Percentiles rank a stretch among this genome's conserved stretches.
Evolutionary conservation across 129 eudicot genomes (phyloP).

Genomic region (Sambucus nigra): DNA sequence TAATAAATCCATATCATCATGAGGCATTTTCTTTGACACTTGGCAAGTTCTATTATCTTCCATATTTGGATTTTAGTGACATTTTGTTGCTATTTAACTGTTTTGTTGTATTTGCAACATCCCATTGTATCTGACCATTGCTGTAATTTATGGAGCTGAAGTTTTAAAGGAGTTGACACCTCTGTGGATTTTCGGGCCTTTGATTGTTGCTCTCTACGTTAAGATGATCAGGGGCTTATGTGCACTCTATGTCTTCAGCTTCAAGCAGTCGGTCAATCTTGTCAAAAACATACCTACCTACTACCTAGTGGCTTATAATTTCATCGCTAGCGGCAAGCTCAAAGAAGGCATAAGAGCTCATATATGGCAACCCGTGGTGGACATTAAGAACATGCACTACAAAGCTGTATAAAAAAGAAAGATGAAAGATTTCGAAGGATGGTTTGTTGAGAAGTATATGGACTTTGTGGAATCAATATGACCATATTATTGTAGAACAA

Average conservation of each 20-base stretch:
- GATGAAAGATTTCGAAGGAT: slow-evolving; percentile 17
- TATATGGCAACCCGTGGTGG: slow-evolving; percentile 42
- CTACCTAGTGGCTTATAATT: slow-evolving; percentile 17
- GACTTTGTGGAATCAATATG: slow-evolving; percentile 71
- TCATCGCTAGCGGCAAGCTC: slow-evolving; percentile 44
- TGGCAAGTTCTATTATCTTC: no score
- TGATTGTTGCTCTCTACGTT: slow-evolving; percentile 47
- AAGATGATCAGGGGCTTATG: slow-evolving; percentile 44
- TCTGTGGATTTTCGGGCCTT: slow-evolving; percentile 69
- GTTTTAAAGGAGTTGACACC: slow-evolving; percentile 80
- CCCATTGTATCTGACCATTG: slow-evolving; percentile 60
- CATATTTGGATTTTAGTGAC: no score
- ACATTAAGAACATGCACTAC: slow-evolving; percentile 38
- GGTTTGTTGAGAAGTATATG: slow-evolving; percentile 48
- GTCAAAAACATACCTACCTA: slow-evolving; percentile 42
- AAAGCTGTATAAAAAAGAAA: slow-evolving; percentile 24
- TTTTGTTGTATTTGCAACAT: slow-evolving; percentile 41
- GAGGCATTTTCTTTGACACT: no score
- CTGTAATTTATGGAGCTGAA: slow-evolving; percentile 56
- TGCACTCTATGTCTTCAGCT: slow-evolving; percentile 54
- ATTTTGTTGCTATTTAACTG: background rate
- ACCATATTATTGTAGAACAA: slow-evolving; percentile 68
- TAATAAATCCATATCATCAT: no score
- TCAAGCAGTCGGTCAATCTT: slow-evolving; percentile 47
- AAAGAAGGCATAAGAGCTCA: slow-evolving; percentile 27